Percentiles rank a stretch among this genome's conserved stretches.
Conservation (phyloP, 2,329 filamentous ascomycete species). For the Botrytis pseudocinerea region DNA sequence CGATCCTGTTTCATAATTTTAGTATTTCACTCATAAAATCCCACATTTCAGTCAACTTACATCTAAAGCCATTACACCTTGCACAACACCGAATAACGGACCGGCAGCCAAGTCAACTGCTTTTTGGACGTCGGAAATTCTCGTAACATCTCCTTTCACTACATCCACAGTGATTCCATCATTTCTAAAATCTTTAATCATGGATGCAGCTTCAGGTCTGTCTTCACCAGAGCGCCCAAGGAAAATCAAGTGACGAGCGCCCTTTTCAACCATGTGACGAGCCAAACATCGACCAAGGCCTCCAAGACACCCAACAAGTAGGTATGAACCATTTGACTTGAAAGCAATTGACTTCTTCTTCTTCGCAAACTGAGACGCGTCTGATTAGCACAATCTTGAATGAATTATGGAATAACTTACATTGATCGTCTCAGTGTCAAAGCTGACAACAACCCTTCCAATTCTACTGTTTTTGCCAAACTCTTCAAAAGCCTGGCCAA, state of each 20-base stretch:
- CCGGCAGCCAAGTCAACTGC: conserved; percentile 36
- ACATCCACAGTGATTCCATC: background rate
- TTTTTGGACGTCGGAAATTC: background rate
- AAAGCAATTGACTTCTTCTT: conserved; percentile 18
- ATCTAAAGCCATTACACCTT: conserved; percentile 27
- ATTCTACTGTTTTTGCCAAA: conserved; percentile 5
- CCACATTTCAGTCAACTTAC: background rate
- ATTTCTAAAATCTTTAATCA: conserved; percentile 11
- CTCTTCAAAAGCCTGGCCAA: conserved; percentile 2
- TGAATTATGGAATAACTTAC: background rate
- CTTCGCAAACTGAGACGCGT: background rate
- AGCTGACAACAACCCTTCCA: conserved; percentile 15
- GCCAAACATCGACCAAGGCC: conserved; percentile 29
- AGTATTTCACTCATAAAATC: background rate
- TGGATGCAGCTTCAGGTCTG: conserved; percentile 15
- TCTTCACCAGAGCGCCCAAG: conserved; percentile 19
- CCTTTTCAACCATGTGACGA: conserved; percentile 24
- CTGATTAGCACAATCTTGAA: background rate
- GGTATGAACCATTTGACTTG: conserved; percentile 19
- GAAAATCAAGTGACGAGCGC: conserved; percentile 19
- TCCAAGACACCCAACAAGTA: conserved; percentile 29
- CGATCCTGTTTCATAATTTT: conserved; percentile 6
- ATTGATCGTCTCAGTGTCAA: conserved; percentile 7
- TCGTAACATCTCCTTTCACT: conserved; percentile 15
- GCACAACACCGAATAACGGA: conserved; percentile 32